Evolutionary conservation across 2,329 filamentous ascomycete species (phyloP).

Genomic region (Colletotrichum scovillei): DNA sequence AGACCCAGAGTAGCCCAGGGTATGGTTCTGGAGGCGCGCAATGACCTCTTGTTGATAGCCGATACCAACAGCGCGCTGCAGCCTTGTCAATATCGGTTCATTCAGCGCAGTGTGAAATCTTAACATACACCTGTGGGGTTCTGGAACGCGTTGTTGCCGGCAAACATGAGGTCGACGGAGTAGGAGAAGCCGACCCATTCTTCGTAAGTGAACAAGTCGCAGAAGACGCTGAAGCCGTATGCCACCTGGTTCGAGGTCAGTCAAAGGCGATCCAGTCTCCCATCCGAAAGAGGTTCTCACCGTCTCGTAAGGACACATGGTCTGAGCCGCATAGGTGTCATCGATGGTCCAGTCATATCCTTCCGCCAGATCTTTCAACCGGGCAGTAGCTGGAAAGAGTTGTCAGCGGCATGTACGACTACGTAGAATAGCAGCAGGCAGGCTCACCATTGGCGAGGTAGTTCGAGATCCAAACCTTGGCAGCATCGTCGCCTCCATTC

Average conservation of each 20-base stretch:
- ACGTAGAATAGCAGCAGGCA: conserved; percentile 7
- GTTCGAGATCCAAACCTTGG: conserved; percentile 67
- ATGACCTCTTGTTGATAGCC: conserved; percentile 80
- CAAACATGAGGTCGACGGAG: conserved; percentile 74
- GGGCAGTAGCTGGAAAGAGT: conserved; percentile 63
- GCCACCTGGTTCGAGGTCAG: conserved; percentile 58
- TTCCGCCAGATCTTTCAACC: conserved; percentile 66
- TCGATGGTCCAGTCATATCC: conserved; percentile 72
- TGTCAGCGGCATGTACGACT: conserved; percentile 1
- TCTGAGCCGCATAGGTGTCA: conserved; percentile 76
- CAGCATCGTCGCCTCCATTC: conserved; percentile 63
- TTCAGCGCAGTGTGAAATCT: conserved; percentile 51
- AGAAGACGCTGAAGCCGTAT: conserved; percentile 80
- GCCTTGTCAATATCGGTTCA: conserved; percentile 37
- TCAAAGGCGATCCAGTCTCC: background rate
- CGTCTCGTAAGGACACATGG: conserved; percentile 81
- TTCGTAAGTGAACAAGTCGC: conserved; percentile 77
- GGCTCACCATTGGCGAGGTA: conserved; percentile 71
- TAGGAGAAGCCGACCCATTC: conserved; percentile 82
- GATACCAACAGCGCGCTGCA: conserved; percentile 75
- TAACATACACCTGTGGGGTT: conserved; percentile 68
- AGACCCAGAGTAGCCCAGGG: conserved; percentile 66
- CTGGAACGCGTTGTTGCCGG: conserved; percentile 70
- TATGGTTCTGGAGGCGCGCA: conserved; percentile 76
- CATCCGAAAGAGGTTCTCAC: conserved; percentile 41